phyloP scores from a whole-genome alignment of 495 filamentous ascomycete genomes.

The Pseudevernia furfuracea region DNA sequence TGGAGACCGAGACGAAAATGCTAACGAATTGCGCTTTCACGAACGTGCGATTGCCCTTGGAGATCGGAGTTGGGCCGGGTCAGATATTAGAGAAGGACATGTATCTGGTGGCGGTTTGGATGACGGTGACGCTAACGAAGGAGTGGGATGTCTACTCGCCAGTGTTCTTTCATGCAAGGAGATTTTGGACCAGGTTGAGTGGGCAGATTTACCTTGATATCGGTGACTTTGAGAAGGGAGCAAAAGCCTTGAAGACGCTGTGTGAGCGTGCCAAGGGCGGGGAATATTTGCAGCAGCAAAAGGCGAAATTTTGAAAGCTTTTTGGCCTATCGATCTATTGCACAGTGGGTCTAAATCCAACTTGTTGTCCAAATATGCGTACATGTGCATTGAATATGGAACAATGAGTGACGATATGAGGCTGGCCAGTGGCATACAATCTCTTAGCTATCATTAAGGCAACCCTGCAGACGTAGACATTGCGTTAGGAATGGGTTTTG shows the following conservation, averaged over 20 bases:
- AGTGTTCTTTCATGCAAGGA: constrained; percentile 49
- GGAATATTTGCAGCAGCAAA: constrained; percentile 6
- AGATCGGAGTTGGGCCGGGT: constrained; percentile 27
- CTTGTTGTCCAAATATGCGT: not conserved
- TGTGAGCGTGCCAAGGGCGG: constrained; percentile 7
- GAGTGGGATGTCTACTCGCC: constrained; percentile 67
- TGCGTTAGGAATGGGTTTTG: too few relatives aligned
- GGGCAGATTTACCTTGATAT: constrained; percentile 74
- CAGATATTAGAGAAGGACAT: constrained; percentile 29
- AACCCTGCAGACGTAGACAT: too few relatives aligned
- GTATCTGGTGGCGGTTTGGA: constrained; percentile 43
- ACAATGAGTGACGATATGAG: not conserved
- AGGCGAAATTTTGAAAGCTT: not conserved
- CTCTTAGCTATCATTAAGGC: too few relatives aligned
- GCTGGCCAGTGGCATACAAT: too few relatives aligned
- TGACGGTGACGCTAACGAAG: constrained; percentile 41
- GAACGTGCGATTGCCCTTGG: constrained; percentile 68
- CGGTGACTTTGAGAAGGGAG: constrained; percentile 52
- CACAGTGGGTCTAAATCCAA: not conserved
- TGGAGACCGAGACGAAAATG: constrained; percentile 46
- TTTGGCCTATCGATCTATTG: too few relatives aligned
- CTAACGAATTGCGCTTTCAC: constrained; percentile 48
- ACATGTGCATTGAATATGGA: not conserved
- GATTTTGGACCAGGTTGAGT: constrained; percentile 64
- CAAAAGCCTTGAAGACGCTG: not conserved